phyloP scores from a whole-genome alignment of 495 filamentous ascomycete species.

The Podospora pseudocomata region DNA sequence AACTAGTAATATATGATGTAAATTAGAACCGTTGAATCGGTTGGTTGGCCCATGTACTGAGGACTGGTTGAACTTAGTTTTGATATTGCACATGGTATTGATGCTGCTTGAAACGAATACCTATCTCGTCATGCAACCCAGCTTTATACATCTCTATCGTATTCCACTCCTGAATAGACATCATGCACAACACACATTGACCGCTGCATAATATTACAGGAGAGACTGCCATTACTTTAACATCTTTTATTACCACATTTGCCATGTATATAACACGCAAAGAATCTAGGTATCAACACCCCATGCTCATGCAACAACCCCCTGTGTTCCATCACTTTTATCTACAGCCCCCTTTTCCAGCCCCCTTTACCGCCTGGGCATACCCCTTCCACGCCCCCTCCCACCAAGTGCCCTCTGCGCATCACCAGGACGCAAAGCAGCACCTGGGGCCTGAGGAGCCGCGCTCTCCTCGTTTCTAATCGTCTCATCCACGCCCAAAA shows the following conservation, averaged over 20 bases:
- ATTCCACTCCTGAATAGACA: no score
- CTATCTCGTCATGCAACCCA: no score
- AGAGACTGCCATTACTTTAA: neutral
- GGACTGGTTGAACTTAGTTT: no score
- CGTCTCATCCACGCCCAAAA: slow-evolving; percentile 94
- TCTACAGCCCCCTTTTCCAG: neutral
- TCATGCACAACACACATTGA: no score
- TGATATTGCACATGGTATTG: no score
- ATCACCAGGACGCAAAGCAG: slow-evolving; percentile 82
- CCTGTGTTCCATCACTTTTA: slow-evolving; percentile 21
- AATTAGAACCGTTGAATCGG: no score
- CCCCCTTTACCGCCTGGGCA: slow-evolving; percentile 69
- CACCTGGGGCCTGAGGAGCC: slow-evolving; percentile 70
- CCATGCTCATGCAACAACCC: slow-evolving; percentile 9
- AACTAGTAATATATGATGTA: no score
- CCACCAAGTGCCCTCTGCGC: slow-evolving; percentile 87
- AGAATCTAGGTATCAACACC: slow-evolving; percentile 10
- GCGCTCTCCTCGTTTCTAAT: slow-evolving; percentile 93
- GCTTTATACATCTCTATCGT: no score
- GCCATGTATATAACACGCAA: neutral
- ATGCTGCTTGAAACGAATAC: no score
- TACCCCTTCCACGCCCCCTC: slow-evolving; percentile 67
- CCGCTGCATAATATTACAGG: no score
- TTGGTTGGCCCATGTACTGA: no score
- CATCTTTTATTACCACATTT: neutral